Evolutionary conservation across 139 green algal genomes (phyloP).

Genomic region (Chlamydomonas sp.): DNA sequence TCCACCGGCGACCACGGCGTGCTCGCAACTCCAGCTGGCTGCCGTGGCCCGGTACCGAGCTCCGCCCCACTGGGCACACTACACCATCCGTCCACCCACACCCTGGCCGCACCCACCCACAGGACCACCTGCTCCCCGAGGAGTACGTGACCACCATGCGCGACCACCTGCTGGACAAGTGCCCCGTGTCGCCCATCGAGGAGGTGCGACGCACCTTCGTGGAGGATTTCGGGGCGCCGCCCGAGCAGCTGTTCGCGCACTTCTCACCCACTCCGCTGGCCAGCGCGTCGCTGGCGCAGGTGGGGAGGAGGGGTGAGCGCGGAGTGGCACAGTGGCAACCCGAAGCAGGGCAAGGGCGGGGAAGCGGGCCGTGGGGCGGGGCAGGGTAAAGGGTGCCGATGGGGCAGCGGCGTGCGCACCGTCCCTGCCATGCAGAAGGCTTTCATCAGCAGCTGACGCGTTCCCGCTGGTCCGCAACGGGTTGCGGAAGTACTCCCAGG

Average conservation of each 20-base stretch:
- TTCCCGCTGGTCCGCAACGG: no score
- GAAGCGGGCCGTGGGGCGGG: neutral
- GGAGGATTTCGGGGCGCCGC: conserved; percentile 66
- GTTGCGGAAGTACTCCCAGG: no score
- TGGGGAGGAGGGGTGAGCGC: conserved; percentile 4
- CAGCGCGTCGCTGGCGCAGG: conserved; percentile 87
- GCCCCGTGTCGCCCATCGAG: conserved; percentile 59
- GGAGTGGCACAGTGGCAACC: neutral
- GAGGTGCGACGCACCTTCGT: conserved; percentile 53
- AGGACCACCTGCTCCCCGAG: conserved; percentile 91
- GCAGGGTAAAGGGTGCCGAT: neutral
- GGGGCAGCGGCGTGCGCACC: neutral
- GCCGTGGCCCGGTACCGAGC: neutral
- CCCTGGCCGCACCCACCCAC: conserved; percentile 4
- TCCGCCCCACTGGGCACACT: neutral
- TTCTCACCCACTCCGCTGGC: conserved; percentile 78
- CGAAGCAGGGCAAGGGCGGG: neutral
- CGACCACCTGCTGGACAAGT: conserved; percentile 85
- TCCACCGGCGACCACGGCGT: no score
- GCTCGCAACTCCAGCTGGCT: no score
- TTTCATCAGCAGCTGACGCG: no score
- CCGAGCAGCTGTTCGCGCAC: conserved; percentile 69
- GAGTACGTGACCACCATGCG: conserved; percentile 92
- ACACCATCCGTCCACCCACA: neutral
- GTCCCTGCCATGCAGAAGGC: no score